These are phyloP conservation scores for Aspergillus hortae DNA, from an alignment of 2,329 filamentous ascomycete species.

Conservation along the genomic window DNA sequence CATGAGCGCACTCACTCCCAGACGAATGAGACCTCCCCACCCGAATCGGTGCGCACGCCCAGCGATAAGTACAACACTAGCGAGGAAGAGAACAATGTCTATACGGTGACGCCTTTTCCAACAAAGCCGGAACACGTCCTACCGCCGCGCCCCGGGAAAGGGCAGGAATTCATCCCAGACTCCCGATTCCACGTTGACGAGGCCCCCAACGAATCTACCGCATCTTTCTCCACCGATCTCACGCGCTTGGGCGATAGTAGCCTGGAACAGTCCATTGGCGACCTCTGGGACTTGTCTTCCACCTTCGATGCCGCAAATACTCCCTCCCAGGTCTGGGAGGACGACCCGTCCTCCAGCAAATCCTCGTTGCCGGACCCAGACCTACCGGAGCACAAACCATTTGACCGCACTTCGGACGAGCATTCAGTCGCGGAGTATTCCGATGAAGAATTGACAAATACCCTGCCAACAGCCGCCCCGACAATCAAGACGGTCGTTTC, in stretches of 20 bases:
- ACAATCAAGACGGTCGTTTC: constrained; percentile 38
- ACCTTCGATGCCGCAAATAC: constrained; percentile 34
- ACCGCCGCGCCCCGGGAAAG: constrained; percentile 38
- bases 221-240: constrained; percentile 26
- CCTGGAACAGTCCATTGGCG: constrained; percentile 24
- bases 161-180: constrained; percentile 31
- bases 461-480: constrained; percentile 28
- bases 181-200: constrained; percentile 31
- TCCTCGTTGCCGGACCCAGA: constrained; percentile 31
- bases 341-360: constrained; percentile 36
- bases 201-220: constrained; percentile 24
- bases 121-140: constrained; percentile 47
- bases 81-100: constrained; percentile 38
- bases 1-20: constrained; percentile 47
- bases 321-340: constrained; percentile 37
- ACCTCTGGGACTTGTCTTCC: constrained; percentile 36
- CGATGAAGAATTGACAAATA: constrained; percentile 30
- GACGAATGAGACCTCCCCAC: constrained; percentile 39
- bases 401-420: constrained; percentile 18
- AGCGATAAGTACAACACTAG: constrained; percentile 25
- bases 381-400: constrained; percentile 19
- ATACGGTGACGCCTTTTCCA: constrained; percentile 43
- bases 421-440: constrained; percentile 25
- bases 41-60: constrained; percentile 36
- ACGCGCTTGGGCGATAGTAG: constrained; percentile 25